Evolutionary conservation across 495 filamentous ascomycete genomes (phyloP).

Genomic region (Daldinia caldariorum): DNA sequence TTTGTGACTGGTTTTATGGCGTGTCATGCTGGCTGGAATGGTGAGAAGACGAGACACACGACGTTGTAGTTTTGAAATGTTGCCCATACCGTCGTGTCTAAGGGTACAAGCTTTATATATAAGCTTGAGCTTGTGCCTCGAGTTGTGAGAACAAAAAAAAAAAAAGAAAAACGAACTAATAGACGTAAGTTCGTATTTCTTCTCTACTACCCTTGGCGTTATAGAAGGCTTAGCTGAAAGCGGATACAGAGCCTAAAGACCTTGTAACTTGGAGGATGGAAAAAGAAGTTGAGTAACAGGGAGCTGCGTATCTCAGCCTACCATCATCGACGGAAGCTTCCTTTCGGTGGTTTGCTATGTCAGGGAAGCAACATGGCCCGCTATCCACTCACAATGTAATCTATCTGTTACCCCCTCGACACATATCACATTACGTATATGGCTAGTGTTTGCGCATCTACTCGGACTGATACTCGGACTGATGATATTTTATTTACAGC

Average conservation of each 20-base stretch:
- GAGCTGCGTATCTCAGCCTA: conserved; percentile 46
- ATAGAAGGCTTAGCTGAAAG: conserved; percentile 45
- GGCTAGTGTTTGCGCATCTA: conserved; percentile 24
- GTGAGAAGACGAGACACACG: conserved; percentile 32
- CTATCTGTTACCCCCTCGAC: conserved; percentile 26
- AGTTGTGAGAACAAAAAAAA: too few relatives aligned
- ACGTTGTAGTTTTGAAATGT: conserved; percentile 34
- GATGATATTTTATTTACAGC: conserved; percentile 23
- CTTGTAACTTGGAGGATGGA: background rate
- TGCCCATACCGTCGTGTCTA: conserved; percentile 32
- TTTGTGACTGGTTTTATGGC: conserved; percentile 40
- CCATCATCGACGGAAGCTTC: conserved; percentile 29
- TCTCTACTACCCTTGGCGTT: conserved; percentile 21
- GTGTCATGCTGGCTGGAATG: conserved; percentile 44
- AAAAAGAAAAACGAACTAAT: too few relatives aligned
- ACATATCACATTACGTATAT: conserved; percentile 21
- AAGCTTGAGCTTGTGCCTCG: conserved; percentile 1
- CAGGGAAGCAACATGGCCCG: conserved; percentile 6
- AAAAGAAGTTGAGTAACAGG: conserved; percentile 30
- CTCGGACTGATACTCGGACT: conserved; percentile 29
- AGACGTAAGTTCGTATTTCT: conserved; percentile 6
- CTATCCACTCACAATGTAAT: conserved; percentile 10
- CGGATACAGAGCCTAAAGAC: background rate
- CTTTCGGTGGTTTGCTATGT: background rate
- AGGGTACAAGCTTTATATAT: conserved; percentile 38